Evolutionary conservation across 2,329 filamentous ascomycete genomes (phyloP), one percentile per base, ranked within the genome.

Genomic region (Fusarium cicatricum): DNA sequence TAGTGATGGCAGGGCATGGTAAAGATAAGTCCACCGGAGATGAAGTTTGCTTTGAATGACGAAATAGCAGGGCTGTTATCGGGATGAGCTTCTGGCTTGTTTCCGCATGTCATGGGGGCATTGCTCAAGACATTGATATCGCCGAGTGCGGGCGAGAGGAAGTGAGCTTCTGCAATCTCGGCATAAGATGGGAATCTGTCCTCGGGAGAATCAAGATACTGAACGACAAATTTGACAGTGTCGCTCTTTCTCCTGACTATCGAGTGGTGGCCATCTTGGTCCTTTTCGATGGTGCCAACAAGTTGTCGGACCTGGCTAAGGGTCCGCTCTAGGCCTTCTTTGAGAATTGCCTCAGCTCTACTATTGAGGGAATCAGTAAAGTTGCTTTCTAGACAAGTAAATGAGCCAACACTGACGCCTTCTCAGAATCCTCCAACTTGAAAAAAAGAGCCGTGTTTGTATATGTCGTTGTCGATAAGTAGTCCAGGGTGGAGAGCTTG

Each of bases 1-100:
- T 74, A 80, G 56, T 80, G 77, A 58, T 80, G 77, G 28, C 61
- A 53, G 47, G 77, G 74, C 53, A 75, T 73, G 34, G 70, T 72
- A 45, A 80, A 69, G 36, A 80, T 69, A 5, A 79, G 59, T 0
- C 77, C 77, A 3, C 76, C 77, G 1, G 64, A 72, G 37, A 79
- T 68, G 31, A 79, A 75, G 62, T 75, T 80, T 2, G 70, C 71
- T 60, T 78, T 73, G 63, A 73, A 79, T 2, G 71, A 74, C 3
- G 75, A 63, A 1, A 71, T 53, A 1, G 67, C 52, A 9, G 77
- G 76, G 26, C 62, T 71, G 12, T 49, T 65, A n/a, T 74, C 69
- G 0, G 74, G 73, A 15, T 74, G 64, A 14, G 72, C 71, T 48
- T 77, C 75, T 8, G 72, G 73, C 54, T 70, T 75, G 60, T 74